Conservation (phyloP, 2,329 filamentous ascomycete genomes). For the Fusarium austroafricanum region DNA sequence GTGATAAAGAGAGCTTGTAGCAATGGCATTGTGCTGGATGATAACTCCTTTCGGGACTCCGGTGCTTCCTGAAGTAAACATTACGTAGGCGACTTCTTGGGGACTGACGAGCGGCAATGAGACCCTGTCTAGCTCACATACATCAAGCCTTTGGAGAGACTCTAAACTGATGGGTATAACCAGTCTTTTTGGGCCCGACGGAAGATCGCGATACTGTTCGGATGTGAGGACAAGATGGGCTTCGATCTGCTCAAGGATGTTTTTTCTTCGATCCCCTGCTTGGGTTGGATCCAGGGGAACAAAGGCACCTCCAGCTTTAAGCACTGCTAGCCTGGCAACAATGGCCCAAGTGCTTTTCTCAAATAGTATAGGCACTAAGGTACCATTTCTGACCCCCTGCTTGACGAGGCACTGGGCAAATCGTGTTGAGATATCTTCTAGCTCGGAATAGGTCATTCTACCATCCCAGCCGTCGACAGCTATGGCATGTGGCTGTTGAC, state of each 20-base stretch:
- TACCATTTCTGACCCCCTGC: not conserved
- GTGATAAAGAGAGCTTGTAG: slow-evolving; percentile 6
- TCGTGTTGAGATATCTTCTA: not conserved
- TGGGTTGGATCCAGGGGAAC: not conserved
- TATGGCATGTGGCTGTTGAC: not conserved
- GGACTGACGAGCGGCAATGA: not conserved
- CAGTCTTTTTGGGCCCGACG: not conserved
- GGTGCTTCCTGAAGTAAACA: slow-evolving; percentile 34
- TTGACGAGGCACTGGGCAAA: not conserved
- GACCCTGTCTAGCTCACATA: not conserved
- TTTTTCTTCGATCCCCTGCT: not conserved
- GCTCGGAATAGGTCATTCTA: not conserved
- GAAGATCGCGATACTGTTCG: not conserved
- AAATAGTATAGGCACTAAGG: not conserved
- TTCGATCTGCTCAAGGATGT: not conserved
- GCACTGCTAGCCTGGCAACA: not conserved
- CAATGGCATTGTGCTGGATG: slow-evolving; percentile 15
- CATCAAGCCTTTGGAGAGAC: not conserved
- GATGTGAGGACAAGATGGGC: not conserved
- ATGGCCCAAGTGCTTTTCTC: slow-evolving; percentile 1
- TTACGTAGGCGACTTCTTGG: not conserved
- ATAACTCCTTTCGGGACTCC: slow-evolving; percentile 30
- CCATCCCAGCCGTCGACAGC: slow-evolving; percentile 12
- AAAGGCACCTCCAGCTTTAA: slow-evolving; percentile 2
- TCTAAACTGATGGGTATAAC: not conserved